These are phyloP conservation scores for Didymella pomorum DNA, from an alignment of 2,329 filamentous ascomycete genomes.

Conservation along the genomic window DNA sequence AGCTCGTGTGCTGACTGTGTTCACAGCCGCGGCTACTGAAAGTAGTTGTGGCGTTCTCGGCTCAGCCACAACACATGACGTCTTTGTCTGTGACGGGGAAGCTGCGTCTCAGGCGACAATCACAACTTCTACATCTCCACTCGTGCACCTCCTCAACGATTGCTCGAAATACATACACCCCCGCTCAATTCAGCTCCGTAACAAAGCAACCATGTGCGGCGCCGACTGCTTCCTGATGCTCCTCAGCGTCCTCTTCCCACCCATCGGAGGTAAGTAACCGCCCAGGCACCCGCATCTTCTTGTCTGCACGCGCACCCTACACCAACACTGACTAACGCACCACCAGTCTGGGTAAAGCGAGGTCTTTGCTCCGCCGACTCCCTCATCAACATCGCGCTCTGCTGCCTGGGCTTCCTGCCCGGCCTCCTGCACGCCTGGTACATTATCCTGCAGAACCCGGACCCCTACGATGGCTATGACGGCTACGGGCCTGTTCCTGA, in stretches of 20 bases:
- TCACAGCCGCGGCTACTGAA: conserved; percentile 1
- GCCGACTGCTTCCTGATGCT: conserved; percentile 68
- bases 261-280: conserved; percentile 60
- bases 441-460: conserved; percentile 91
- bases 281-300: conserved; percentile 27
- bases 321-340: conserved; percentile 18
- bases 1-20: background rate
- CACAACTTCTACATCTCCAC: conserved; percentile 5
- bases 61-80: conserved; percentile 20
- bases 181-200: background rate
- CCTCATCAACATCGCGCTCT: conserved; percentile 93
- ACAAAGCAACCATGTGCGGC: conserved; percentile 60
- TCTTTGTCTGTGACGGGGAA: conserved; percentile 11
- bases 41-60: background rate
- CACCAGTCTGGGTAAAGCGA: conserved; percentile 90
- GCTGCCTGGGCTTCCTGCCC: conserved; percentile 68
- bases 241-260: conserved; percentile 68
- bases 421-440: conserved; percentile 97
- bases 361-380: conserved; percentile 93
- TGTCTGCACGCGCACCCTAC: too few species aligned
- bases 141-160: conserved; percentile 1
- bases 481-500: conserved; percentile 68
- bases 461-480: conserved; percentile 67
- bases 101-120: conserved; percentile 14
- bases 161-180: background rate